A percentile compares a stretch with the other conserved stretches of the same genome.
Evolutionary conservation across 768 basidiomycete species (phyloP).

Genomic region (Rhodotorula taiwanensis): DNA sequence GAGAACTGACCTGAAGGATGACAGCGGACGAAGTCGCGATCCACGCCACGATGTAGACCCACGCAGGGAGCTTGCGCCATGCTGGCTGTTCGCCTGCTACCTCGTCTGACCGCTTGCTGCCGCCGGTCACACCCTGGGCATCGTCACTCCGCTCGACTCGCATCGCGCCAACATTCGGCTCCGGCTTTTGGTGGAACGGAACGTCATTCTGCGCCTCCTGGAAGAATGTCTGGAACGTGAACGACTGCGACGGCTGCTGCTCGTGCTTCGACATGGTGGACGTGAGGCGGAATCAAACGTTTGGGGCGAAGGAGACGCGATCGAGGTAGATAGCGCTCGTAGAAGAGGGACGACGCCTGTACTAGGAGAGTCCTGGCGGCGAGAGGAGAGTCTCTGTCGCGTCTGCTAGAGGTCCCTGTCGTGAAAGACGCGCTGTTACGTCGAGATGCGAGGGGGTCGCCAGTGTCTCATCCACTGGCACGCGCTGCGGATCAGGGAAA

Average conservation of each 20-base stretch:
- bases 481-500: no score
- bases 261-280: background rate
- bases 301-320: no score
- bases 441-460: no score
- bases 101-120: no score
- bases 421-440: no score
- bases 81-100: slow-evolving; percentile 6
- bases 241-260: background rate
- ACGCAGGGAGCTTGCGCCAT: slow-evolving; percentile 27
- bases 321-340: no score
- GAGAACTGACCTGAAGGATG: slow-evolving; percentile 57
- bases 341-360: no score
- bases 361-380: no score
- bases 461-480: no score
- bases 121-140: no score
- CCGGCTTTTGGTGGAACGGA: slow-evolving; percentile 22
- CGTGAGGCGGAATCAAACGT: background rate
- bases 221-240: slow-evolving; percentile 4
- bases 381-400: no score
- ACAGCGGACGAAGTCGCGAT: slow-evolving; percentile 80
- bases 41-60: slow-evolving; percentile 69
- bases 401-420: no score
- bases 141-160: slow-evolving; percentile 7
- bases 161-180: background rate
- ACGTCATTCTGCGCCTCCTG: slow-evolving; percentile 11